Base-by-base conservation (phyloP, 805 yeast species). In the Cyberlindnera lachancei region DNA sequence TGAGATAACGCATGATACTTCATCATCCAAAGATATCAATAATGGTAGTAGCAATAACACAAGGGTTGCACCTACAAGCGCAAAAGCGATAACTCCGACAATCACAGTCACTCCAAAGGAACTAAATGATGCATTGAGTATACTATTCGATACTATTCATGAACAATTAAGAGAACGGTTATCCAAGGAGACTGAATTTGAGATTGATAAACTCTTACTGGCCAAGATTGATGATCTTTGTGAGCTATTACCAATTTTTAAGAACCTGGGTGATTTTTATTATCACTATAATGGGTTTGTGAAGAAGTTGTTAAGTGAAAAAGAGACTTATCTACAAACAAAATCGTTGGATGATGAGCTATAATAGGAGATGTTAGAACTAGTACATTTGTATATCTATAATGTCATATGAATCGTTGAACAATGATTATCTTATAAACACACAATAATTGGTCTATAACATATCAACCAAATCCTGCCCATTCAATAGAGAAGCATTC, bases 391-490 rank as follows among this genome's bases (percentile, higher is more conserved):
- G n/a, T n/a, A n/a, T n/a, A n/a, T n/a, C n/a, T n/a, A n/a, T n/a
- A n/a, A n/a, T n/a, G n/a, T n/a, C n/a, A n/a, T n/a, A n/a, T n/a
- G n/a, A n/a, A n/a, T n/a, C n/a, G n/a, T n/a, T 22, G 14, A 5
- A 17, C 11, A 10, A 20, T 14, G 14, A 23, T 21, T 22, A 21
- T 11, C 23, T 9, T 15, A 23, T 23, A 23, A 16, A 20, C 23
- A 10, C 13, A 15, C 4, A 13, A 12, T 34, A n/a, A n/a, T n/a
- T n/a, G n/a, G n/a, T n/a, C n/a, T n/a, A n/a, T n/a, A n/a, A n/a
- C n/a, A n/a, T n/a, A n/a, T n/a, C 55, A 86, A 36, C 96, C 96
- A 60, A 90, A 90, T 0, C 96, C 96, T 1, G 97, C 87, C 98
- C 98, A 90, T 58, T 90, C 96, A 2, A 90, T 63, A 6, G 95